Conservation (phyloP, 352 stramenopile genomes). For the Pythium brachiatum region DNA sequence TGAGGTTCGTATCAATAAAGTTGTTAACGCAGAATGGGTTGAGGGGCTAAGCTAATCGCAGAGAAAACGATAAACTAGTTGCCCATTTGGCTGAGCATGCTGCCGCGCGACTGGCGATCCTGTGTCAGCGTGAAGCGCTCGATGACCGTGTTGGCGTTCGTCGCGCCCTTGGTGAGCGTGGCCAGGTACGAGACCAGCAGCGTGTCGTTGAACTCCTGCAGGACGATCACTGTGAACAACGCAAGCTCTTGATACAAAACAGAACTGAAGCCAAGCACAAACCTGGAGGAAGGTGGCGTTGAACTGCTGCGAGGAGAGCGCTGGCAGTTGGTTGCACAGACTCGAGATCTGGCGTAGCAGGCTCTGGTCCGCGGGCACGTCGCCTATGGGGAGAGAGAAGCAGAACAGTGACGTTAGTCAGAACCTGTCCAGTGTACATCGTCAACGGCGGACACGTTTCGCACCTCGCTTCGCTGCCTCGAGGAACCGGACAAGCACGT, state of each 20-base stretch:
- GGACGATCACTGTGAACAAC: background rate
- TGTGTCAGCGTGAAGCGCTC: slow-evolving; percentile 75
- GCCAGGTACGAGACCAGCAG: slow-evolving; percentile 81
- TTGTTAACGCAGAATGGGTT: background rate
- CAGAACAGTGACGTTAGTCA: slow-evolving; percentile 1
- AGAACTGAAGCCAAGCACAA: background rate
- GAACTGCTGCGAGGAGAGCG: slow-evolving; percentile 73
- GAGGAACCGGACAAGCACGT: slow-evolving; percentile 71
- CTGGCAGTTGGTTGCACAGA: slow-evolving; percentile 81
- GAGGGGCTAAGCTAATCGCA: background rate
- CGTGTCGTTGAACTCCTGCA: slow-evolving; percentile 80
- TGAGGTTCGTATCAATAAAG: slow-evolving; percentile 10
- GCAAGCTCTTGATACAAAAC: background rate
- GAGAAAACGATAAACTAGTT: background rate
- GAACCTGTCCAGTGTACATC: background rate
- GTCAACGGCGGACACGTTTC: background rate
- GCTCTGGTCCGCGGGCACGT: slow-evolving; percentile 73
- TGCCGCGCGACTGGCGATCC: slow-evolving; percentile 65
- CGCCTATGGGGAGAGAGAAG: slow-evolving; percentile 24
- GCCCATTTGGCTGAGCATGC: slow-evolving; percentile 17
- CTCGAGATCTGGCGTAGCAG: slow-evolving; percentile 84
- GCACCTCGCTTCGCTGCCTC: slow-evolving; percentile 70
- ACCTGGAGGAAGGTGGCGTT: slow-evolving; percentile 69
- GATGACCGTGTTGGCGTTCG: slow-evolving; percentile 75
- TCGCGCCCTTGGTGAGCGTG: slow-evolving; percentile 78